Evolutionary conservation across 192 early-diverging fungal genomes (phyloP), one percentile per base, ranked within the genome.

Genomic region (Mycoemilia scoparia): DNA sequence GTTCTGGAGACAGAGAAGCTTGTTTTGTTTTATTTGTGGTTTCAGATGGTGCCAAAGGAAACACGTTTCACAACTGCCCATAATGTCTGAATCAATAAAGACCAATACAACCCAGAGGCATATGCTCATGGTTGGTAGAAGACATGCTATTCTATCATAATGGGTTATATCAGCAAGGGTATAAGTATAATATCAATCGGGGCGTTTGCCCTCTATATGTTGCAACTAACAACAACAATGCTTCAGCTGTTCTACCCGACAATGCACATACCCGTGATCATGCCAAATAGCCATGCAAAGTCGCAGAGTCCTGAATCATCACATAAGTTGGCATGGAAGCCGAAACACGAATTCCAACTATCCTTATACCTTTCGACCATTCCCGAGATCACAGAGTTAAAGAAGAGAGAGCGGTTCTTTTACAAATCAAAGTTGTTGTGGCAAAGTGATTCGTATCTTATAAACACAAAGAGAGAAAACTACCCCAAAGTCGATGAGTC

Each of bases 231-330:
- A 12, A 26, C 37, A 1, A 30, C 56, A 7, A 31, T 39, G 2
- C 20, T 62, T 12, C 16, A 31, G 24, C 24, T 62, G n/a, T 56
- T 62, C 27, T 62, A 62, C 32, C 59, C 59, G 5, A 40, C 49
- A 3, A 48, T 39, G 15, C 45, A 56, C 27, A 48, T 62, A 21
- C 59, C 59, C 13, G 21, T 62, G 17, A 8, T 62, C 1, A 56
- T 43, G 34, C 45, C 48, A 13, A n/a, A n/a, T n/a, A n/a, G n/a
- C n/a, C 27, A 33, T 13, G 34, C 32, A 6, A 5, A 21, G 24
- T 14, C 29, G 29, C 33, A 37, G 7, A 30, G 37, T 6, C 32
- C 24, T 10, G 28, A 21, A 16, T 10, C 28, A 3, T 15, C 39
- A 29, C 53, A 56, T 37, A 17, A 13, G 14, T 36, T 62, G 24